Evolutionary conservation across 2,329 filamentous ascomycete species (phyloP).

Genomic region (Metarhizium humberi): DNA sequence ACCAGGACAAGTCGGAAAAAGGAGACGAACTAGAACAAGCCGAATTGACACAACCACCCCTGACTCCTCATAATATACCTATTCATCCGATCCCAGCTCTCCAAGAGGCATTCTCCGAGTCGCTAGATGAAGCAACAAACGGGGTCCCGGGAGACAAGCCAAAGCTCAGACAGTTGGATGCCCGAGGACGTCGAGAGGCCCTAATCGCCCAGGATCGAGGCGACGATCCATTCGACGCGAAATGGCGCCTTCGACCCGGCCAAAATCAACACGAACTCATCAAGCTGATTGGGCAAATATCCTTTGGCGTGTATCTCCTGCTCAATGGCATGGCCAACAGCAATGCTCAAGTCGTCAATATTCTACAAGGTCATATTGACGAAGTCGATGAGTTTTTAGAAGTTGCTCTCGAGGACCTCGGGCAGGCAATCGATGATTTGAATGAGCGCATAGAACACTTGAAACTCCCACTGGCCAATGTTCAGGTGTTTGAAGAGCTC

Average conservation of each 20-base stretch:
- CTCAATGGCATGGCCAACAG: conserved; percentile 81
- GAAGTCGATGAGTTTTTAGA: conserved; percentile 90
- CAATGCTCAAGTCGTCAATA: conserved; percentile 76
- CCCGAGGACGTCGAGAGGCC: conserved; percentile 52
- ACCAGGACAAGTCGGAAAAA: background rate
- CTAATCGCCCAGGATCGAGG: conserved; percentile 60
- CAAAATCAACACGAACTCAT: conserved; percentile 79
- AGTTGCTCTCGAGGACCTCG: conserved; percentile 75
- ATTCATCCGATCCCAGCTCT: conserved; percentile 64
- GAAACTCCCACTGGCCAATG: conserved; percentile 74
- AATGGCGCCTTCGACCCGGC: conserved; percentile 67
- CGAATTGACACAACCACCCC: conserved; percentile 9
- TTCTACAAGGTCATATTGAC: conserved; percentile 85
- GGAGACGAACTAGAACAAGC: conserved; percentile 1
- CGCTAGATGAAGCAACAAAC: conserved; percentile 61
- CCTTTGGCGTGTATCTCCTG: conserved; percentile 85
- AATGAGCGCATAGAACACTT: conserved; percentile 70
- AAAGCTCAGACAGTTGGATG: conserved; percentile 43
- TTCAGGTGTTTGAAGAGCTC: conserved; percentile 77
- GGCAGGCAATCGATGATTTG: conserved; percentile 69
- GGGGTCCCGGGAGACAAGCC: conserved; percentile 36
- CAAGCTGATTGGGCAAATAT: conserved; percentile 86
- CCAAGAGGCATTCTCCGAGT: conserved; percentile 78
- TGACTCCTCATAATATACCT: conserved; percentile 17
- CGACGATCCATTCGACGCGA: conserved; percentile 60